Conservation (phyloP, 1,284 basidiomycete genomes). For the Serendipita sp. region DNA sequence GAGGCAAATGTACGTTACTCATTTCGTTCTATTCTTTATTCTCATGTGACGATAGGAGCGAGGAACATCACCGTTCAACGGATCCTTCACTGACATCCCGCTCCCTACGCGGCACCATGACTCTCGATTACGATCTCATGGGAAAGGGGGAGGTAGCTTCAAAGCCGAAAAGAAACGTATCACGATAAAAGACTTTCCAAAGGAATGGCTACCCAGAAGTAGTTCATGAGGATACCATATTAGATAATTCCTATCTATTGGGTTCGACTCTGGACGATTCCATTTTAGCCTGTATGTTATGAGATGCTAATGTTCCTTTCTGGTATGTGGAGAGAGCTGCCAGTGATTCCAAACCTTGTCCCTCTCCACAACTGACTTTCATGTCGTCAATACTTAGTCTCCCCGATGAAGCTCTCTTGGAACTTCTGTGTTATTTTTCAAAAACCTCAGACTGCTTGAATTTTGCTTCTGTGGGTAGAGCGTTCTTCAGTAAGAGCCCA, state of each 20-base stretch:
- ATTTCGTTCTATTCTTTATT: background rate
- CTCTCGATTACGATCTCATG: slow-evolving; percentile 33
- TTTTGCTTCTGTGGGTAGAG: background rate
- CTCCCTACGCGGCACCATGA: slow-evolving; percentile 66
- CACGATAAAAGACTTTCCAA: slow-evolving; percentile 63
- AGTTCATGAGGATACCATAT: too few relatives aligned
- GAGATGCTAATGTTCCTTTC: too few relatives aligned
- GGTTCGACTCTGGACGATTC: too few relatives aligned
- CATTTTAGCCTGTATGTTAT: too few relatives aligned
- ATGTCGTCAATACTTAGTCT: background rate
- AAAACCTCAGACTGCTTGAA: background rate
- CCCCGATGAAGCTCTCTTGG: background rate
- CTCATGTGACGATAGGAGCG: background rate
- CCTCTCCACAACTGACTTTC: background rate
- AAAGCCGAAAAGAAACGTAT: slow-evolving; percentile 54
- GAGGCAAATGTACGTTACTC: slow-evolving; percentile 55
- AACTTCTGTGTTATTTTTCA: background rate
- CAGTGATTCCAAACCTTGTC: background rate
- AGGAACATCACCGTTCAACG: background rate
- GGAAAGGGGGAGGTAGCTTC: background rate
- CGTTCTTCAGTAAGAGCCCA: background rate
- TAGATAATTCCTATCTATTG: too few relatives aligned
- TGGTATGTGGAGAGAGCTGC: too few relatives aligned
- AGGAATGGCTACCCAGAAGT: slow-evolving; percentile 52
- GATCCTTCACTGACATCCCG: slow-evolving; percentile 44